Evolutionary conservation across 202 grass and related monocot species (phyloP).

Genomic region (Hordeum pubiflorum): DNA sequence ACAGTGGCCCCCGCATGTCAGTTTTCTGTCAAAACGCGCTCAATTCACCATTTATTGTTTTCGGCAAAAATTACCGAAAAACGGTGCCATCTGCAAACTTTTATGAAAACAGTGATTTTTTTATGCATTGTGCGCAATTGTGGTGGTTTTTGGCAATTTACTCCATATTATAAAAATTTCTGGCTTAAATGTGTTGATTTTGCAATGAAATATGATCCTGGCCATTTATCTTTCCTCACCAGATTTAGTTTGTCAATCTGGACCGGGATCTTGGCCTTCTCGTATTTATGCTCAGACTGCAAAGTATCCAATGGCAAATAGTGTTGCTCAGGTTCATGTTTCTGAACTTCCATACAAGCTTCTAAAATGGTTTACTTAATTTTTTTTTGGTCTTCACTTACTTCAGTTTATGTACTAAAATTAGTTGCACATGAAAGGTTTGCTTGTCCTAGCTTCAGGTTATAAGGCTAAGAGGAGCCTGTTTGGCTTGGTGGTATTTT

Average conservation of each 20-base stretch:
- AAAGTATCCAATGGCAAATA: constrained; percentile 97
- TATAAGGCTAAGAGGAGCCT: background rate
- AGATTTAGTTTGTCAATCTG: constrained; percentile 99
- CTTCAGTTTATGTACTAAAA: background rate
- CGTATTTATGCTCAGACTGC: constrained; percentile 78
- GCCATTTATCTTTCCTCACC: constrained; percentile 20
- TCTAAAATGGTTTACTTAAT: background rate
- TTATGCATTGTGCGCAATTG: no score
- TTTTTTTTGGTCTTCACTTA: background rate
- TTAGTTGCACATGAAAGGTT: background rate
- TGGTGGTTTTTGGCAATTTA: no score
- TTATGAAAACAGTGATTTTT: no score
- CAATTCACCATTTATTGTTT: no score
- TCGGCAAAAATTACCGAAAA: no score
- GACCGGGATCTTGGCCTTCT: constrained; percentile 89
- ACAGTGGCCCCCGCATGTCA: no score
- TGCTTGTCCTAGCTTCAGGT: no score
- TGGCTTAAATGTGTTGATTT: constrained; percentile 13
- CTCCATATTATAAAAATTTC: background rate
- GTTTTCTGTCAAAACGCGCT: no score
- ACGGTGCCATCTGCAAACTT: no score
- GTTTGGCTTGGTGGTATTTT: background rate
- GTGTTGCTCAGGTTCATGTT: constrained; percentile 85
- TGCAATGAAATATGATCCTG: constrained; percentile 11
- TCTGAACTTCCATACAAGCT: constrained; percentile 20